Conservation (phyloP, 2,329 filamentous ascomycete species). For the Colletotrichum sp. region DNA sequence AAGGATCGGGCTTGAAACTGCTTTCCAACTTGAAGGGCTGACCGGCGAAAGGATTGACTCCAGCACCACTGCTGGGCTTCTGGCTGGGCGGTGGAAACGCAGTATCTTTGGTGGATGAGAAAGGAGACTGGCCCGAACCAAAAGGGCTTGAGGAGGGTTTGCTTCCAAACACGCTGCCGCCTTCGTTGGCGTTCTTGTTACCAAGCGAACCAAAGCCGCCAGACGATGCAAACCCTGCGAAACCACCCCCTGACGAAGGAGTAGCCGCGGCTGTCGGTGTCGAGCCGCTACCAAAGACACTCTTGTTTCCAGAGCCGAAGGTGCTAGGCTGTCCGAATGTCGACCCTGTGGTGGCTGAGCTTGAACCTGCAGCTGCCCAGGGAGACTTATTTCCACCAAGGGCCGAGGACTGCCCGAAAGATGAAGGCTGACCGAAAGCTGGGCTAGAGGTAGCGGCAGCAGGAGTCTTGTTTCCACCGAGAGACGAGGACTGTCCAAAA, state of each 20-base stretch:
- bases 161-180: slow-evolving; percentile 40
- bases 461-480: slow-evolving; percentile 56
- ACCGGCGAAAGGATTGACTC: slow-evolving; percentile 40
- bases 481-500: slow-evolving; percentile 57
- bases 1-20: slow-evolving; percentile 69
- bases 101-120: slow-evolving; percentile 39
- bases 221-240: slow-evolving; percentile 59
- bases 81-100: slow-evolving; percentile 45
- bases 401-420: slow-evolving; percentile 57
- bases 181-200: slow-evolving; percentile 37
- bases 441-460: slow-evolving; percentile 30
- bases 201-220: slow-evolving; percentile 60
- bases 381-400: slow-evolving; percentile 56
- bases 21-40: slow-evolving; percentile 69
- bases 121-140: slow-evolving; percentile 29
- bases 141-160: slow-evolving; percentile 42
- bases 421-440: slow-evolving; percentile 39
- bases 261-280: slow-evolving; percentile 29
- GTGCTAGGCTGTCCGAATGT: slow-evolving; percentile 59
- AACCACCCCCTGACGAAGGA: slow-evolving; percentile 45
- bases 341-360: slow-evolving; percentile 38
- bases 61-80: slow-evolving; percentile 36
- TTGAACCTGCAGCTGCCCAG: slow-evolving; percentile 49
- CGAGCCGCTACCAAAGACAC: slow-evolving; percentile 40
- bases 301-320: slow-evolving; percentile 44